These are phyloP conservation scores for Brassica juncea DNA, from an alignment of 345 rosid species.

Conservation along the genomic window DNA sequence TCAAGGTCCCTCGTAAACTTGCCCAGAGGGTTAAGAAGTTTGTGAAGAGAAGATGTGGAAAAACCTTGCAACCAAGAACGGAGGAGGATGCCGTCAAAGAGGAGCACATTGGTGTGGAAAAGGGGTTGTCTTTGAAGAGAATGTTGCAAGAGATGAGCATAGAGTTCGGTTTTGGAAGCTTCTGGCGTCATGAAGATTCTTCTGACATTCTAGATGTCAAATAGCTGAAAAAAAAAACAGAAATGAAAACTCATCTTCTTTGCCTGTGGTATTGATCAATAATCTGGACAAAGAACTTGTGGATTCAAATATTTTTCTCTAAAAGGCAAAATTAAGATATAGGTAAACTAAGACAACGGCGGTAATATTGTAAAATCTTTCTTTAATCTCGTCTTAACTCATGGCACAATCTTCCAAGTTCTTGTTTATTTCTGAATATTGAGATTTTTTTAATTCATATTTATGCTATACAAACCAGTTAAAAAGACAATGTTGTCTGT, in stretches of 20 bases:
- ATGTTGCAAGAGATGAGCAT: constrained; percentile 60
- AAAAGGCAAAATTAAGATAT: neutral
- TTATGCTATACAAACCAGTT: too few relatives aligned
- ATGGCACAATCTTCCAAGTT: constrained; percentile 1
- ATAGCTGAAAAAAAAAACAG: neutral
- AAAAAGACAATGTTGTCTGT: too few relatives aligned
- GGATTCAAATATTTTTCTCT: neutral
- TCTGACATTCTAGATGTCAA: constrained; percentile 19
- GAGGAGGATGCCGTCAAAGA: constrained; percentile 3
- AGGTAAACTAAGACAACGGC: neutral
- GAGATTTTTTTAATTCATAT: too few relatives aligned
- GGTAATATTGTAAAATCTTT: constrained; percentile 15
- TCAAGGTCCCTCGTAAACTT: constrained; percentile 59
- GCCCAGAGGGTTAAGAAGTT: constrained; percentile 48
- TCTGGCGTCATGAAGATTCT: constrained; percentile 57
- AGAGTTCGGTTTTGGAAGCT: constrained; percentile 82
- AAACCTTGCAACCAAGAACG: constrained; percentile 15
- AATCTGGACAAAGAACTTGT: neutral
- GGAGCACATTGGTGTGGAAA: constrained; percentile 25
- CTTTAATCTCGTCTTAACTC: neutral
- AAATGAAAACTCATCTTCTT: neutral
- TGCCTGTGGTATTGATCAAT: constrained; percentile 8
- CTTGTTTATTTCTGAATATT: too few relatives aligned
- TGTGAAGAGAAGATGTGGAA: constrained; percentile 42
- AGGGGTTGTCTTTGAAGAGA: constrained; percentile 13